phyloP scores from a whole-genome alignment of 768 basidiomycete genomes.

The Kwoniella sp. region DNA sequence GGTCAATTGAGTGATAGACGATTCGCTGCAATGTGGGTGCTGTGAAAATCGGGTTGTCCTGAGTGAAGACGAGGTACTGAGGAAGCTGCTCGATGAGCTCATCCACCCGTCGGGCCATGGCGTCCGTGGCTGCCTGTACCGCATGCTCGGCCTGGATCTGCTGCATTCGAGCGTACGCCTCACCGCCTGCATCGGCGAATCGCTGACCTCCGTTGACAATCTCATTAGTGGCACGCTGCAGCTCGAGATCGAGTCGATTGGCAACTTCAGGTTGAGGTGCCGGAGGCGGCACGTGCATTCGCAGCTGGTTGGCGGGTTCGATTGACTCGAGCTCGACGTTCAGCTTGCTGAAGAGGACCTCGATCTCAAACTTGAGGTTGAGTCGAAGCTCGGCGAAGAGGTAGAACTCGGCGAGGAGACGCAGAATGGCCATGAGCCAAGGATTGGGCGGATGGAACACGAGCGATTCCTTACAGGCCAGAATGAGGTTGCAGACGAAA shows the following conservation, averaged over 20 bases:
- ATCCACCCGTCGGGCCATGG: conserved; percentile 48
- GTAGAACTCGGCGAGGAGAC: conserved; percentile 90
- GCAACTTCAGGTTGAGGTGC: conserved; percentile 55
- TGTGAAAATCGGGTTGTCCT: conserved; percentile 66
- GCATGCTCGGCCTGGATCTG: conserved; percentile 66
- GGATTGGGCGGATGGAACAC: conserved; percentile 97
- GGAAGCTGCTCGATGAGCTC: conserved; percentile 57
- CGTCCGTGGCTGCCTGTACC: conserved; percentile 49
- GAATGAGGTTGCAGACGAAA: conserved; percentile 94
- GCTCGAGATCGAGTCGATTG: conserved; percentile 74
- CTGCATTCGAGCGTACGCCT: conserved; percentile 52
- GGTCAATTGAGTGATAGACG: conserved; percentile 82
- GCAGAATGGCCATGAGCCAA: conserved; percentile 94
- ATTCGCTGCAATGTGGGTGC: conserved; percentile 79
- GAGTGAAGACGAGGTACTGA: conserved; percentile 69
- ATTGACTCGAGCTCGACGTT: conserved; percentile 79
- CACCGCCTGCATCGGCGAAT: conserved; percentile 29
- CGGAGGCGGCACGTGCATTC: conserved; percentile 50
- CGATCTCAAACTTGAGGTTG: conserved; percentile 97
- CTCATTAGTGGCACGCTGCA: conserved; percentile 60
- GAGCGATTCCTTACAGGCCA: conserved; percentile 79
- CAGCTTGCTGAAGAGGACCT: conserved; percentile 87
- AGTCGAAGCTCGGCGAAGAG: conserved; percentile 93
- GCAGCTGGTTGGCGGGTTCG: conserved; percentile 75
- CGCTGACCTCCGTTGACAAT: conserved; percentile 50